Base-by-base conservation (phyloP, 129 eudicot species). In the Solidago caesia region DNA sequence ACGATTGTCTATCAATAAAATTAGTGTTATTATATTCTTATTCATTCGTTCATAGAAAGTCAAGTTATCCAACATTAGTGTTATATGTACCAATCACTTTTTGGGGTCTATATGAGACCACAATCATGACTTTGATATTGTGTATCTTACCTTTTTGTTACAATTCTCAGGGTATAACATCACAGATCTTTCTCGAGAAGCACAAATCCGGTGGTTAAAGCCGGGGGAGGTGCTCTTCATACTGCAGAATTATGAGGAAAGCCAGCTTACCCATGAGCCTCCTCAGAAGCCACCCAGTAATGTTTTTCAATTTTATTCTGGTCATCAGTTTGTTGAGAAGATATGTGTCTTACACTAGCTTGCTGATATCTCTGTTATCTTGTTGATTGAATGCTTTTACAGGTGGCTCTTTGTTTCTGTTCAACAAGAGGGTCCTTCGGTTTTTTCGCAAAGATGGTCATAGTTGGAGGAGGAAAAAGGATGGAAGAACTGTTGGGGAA, bases 321-420 rank as follows among this genome's bases (percentile, higher is more conserved):
- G 70, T 76, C 70, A 43, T 68, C 44, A 42, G 56, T 75, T 43
- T 57, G 13, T 77, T 68, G 47, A 45, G 61, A 83, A 47, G 29
- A 5, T 64, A 45, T 25, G n/a, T 45, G 64, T n/a, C 48, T 59
- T 69, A 21, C 59, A 77, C 15, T 47, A 47, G 48, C 52, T 44
- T 74, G 44, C 47, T 64, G 43, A 62, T 62, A 44, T 33, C 2
- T 72, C 15, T 25, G 64, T 77, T 47, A 8, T 55, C 57, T 60
- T 57, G 67, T 73, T 73, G 46, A 27, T 52, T 47, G n/a, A 59
- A 74, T 79, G 25, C 52, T 42, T 72, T 58, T 67, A 53, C 83
- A 95, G 99, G 94, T 74, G 99, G 99, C 43, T 88, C 99, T n/a
- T 61, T 95, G 74, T 91, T 85, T 82, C 90, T 95, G 57, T 91